Base-by-base conservation (phyloP, 257 asterid species). In the Lavandula angustifolia region DNA sequence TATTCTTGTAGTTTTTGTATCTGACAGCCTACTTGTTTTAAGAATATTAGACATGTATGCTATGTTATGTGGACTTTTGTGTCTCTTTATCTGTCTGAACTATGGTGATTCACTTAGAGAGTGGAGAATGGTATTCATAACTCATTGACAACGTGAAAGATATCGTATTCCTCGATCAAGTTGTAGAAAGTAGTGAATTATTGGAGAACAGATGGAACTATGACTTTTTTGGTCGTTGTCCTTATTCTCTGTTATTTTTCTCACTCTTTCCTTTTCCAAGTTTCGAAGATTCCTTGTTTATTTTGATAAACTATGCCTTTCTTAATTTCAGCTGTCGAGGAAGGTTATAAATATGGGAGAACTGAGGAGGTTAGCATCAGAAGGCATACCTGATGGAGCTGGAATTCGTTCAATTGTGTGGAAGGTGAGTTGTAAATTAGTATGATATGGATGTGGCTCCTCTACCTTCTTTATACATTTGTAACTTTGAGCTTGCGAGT, bases 361-460 rank as follows among this genome's bases (percentile, higher is more conserved):
- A 82, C 71, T 92, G 75, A 78, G 96, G 79, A 87, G 87, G 82
- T 76, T 92, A 50, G 91, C 95, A 64, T 87, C 90, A 33, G 95
- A 84, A 77, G 99, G 97, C 49, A 73, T 87, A 66, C 95, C 96
- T 12, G 97, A 87, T 69, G 96, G 90, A 77, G 84, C 84, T 76
- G 95, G 97, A 54, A 81, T 89, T 70, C 99, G 97, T 17, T 79
- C 97, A 41, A 79, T 84, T n/a, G 96, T 85, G 47, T 92, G 99
- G 97, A 89, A 92, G 97, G 98, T 44, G 63, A 44, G 49, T 49
- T 73, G 16, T 41, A 11, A 68, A 54, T 44, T 58, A 1, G 46
- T 32, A 37, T 62, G 66, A 13, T 64, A 16, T 43, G 59, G 42
- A 27, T 31, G 49, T 47, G 31, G 9, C 22, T 62, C 42, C 57